Evolutionary conservation across 441 rosid genomes (phyloP).

Genomic region (Theobroma grandiflorum): DNA sequence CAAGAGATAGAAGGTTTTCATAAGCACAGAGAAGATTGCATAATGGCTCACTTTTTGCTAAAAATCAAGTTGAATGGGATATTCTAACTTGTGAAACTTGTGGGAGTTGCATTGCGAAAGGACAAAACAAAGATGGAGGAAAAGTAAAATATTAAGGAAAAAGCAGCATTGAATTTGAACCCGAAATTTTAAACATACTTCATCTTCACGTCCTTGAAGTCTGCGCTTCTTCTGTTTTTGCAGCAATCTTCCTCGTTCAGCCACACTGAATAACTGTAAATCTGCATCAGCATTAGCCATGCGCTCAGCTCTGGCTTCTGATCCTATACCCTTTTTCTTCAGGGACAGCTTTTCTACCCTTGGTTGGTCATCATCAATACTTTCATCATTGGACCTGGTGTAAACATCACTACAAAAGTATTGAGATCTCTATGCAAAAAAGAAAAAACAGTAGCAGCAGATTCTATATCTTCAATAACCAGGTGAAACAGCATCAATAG

Average conservation of each 20-base stretch:
- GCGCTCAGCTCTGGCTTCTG: constrained; percentile 86
- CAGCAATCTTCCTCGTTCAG: constrained; percentile 82
- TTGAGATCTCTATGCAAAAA: constrained; percentile 13
- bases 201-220: constrained; percentile 90
- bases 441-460: neutral
- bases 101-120: neutral
- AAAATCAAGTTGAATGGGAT: neutral
- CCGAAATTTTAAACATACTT: constrained; percentile 52
- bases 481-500: neutral
- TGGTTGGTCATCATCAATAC: constrained; percentile 69
- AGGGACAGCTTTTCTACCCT: constrained; percentile 77
- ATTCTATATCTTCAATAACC: neutral
- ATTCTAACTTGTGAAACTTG: neutral
- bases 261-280: constrained; percentile 72
- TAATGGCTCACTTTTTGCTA: neutral
- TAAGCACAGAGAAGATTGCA: constrained; percentile 1
- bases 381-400: constrained; percentile 51
- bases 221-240: constrained; percentile 90
- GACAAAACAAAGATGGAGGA: constrained; percentile 15
- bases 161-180: neutral
- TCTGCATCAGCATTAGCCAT: constrained; percentile 79
- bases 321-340: constrained; percentile 89
- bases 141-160: neutral
- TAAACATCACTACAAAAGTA: constrained; percentile 15
- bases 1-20: neutral